phyloP scores from a whole-genome alignment of 345 rosid species.

The Arabidopsis suecica region DNA sequence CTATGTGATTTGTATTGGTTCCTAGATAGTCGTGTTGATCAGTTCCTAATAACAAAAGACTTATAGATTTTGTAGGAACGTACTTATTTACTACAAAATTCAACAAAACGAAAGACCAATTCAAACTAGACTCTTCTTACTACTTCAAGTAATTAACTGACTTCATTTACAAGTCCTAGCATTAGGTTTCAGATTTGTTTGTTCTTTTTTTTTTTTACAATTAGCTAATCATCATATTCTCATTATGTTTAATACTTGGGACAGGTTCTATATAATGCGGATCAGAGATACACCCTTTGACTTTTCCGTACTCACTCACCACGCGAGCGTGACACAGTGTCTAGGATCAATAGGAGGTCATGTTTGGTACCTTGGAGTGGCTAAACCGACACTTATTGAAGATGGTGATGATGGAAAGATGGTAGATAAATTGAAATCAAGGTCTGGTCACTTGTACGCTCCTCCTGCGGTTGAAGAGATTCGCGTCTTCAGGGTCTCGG shows the following conservation, averaged over 20 bases:
- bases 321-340: slow-evolving; percentile 87
- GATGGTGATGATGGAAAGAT: slow-evolving; percentile 30
- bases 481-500: slow-evolving; percentile 62
- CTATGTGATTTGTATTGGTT: not conserved
- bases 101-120: too few species aligned
- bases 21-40: not conserved
- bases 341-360: slow-evolving; percentile 80
- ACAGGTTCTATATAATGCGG: slow-evolving; percentile 71
- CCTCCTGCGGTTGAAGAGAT: slow-evolving; percentile 71
- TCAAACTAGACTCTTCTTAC: too few species aligned
- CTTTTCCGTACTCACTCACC: slow-evolving; percentile 71
- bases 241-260: too few species aligned
- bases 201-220: too few species aligned
- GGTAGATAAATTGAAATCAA: slow-evolving; percentile 42
- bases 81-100: too few species aligned
- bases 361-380: slow-evolving; percentile 84
- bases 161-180: too few species aligned
- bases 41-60: not conserved
- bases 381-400: slow-evolving; percentile 62
- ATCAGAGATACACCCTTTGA: slow-evolving; percentile 51
- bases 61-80: too few species aligned
- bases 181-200: not conserved
- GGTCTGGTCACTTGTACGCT: slow-evolving; percentile 59
- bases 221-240: too few species aligned
- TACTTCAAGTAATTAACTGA: too few species aligned